A percentile compares a stretch with the other conserved stretches of the same genome.
Conservation (phyloP, 2,329 filamentous ascomycete species). For the Xylaria arbuscula region DNA sequence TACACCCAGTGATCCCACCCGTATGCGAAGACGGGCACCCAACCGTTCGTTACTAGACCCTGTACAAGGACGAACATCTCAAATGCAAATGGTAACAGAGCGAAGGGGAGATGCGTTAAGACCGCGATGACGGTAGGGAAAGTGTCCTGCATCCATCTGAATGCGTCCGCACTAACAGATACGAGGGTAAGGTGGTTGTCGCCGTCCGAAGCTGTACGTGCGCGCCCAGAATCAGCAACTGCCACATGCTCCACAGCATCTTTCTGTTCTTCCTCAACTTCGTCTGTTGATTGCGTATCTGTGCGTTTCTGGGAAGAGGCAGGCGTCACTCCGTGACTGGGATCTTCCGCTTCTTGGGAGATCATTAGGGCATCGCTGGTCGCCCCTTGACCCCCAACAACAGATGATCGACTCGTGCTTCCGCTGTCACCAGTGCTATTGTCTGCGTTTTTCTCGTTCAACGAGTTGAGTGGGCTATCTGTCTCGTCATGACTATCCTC, state of each 20-base stretch:
- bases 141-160: slow-evolving; percentile 73
- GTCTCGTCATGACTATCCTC: slow-evolving; percentile 14
- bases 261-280: slow-evolving; percentile 14
- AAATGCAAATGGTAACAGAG: slow-evolving; percentile 77
- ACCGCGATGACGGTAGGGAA: slow-evolving; percentile 77
- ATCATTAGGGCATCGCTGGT: neutral
- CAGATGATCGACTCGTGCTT: neutral
- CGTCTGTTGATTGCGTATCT: slow-evolving; percentile 29
- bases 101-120: slow-evolving; percentile 72
- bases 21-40: slow-evolving; percentile 77
- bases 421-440: neutral
- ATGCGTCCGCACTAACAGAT: slow-evolving; percentile 59
- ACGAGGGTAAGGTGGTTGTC: slow-evolving; percentile 59
- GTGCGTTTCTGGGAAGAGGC: slow-evolving; percentile 11
- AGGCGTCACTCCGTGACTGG: neutral
- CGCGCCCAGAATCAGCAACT: neutral
- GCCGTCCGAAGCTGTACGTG: neutral
- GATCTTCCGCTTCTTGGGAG: slow-evolving; percentile 1
- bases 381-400: neutral
- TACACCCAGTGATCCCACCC: slow-evolving; percentile 80
- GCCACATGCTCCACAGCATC: neutral
- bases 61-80: slow-evolving; percentile 81
- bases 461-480: neutral
- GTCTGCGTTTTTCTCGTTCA: slow-evolving; percentile 5
- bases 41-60: slow-evolving; percentile 77